Evolutionary conservation across 768 basidiomycete species (phyloP).

Genomic region (Leccinum boreale): DNA sequence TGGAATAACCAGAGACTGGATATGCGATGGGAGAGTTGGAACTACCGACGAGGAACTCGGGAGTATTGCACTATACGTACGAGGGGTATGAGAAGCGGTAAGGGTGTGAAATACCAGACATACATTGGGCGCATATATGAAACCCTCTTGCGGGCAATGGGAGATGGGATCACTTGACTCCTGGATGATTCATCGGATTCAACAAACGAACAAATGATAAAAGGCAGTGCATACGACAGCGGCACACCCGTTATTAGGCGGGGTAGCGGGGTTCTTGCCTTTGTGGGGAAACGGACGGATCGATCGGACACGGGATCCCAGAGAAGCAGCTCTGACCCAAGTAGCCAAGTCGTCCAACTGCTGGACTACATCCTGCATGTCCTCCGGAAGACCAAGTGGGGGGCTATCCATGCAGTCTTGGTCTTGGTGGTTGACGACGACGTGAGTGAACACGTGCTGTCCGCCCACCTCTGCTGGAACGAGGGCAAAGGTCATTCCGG

Average conservation of each 20-base stretch:
- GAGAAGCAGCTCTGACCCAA: slow-evolving; percentile 25
- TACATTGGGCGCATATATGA: slow-evolving; percentile 30
- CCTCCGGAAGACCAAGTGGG: slow-evolving; percentile 22
- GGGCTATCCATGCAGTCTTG: not conserved
- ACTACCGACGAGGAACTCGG: slow-evolving; percentile 32
- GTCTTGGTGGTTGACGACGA: slow-evolving; percentile 6
- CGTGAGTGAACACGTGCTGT: slow-evolving; percentile 15
- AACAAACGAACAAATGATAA: not conserved
- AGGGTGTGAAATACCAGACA: not conserved
- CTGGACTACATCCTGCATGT: slow-evolving; percentile 25
- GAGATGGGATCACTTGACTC: slow-evolving; percentile 1
- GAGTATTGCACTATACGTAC: slow-evolving; percentile 16
- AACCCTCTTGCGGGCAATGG: slow-evolving; percentile 12
- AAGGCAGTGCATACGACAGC: slow-evolving; percentile 13
- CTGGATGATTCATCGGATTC: slow-evolving; percentile 11
- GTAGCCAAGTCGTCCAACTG: slow-evolving; percentile 28
- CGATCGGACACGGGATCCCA: not conserved
- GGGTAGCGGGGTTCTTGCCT: slow-evolving; percentile 6
- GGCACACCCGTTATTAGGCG: not conserved
- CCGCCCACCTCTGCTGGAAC: slow-evolving; percentile 13
- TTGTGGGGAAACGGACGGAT: slow-evolving; percentile 1
- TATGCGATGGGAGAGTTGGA: slow-evolving; percentile 31
- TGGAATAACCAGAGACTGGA: slow-evolving; percentile 29
- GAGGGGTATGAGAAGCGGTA: not conserved
- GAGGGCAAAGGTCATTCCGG: slow-evolving; percentile 14